phyloP scores from a whole-genome alignment of 2,329 filamentous ascomycete species.

The Diaporthe sp. region DNA sequence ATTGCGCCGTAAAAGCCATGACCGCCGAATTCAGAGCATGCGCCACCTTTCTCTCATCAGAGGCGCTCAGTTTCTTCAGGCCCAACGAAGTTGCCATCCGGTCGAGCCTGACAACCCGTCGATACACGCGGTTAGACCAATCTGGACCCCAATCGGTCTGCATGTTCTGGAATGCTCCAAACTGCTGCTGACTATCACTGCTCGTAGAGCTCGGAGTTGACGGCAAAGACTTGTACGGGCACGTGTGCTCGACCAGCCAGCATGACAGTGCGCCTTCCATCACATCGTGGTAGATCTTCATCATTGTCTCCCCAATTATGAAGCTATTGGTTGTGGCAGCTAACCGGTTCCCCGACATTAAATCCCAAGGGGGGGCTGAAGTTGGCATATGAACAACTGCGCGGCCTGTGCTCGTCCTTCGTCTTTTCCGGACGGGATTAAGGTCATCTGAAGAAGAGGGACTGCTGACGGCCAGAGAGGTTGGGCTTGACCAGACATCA shows the following conservation, averaged over 20 bases:
- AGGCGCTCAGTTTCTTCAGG: slow-evolving; percentile 55
- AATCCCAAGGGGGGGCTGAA: slow-evolving; percentile 19
- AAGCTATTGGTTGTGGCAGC: slow-evolving; percentile 48
- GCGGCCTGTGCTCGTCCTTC: slow-evolving; percentile 22
- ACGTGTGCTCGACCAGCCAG: slow-evolving; percentile 67
- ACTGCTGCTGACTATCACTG: slow-evolving; percentile 26
- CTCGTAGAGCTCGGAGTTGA: slow-evolving; percentile 7
- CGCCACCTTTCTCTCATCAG: slow-evolving; percentile 59
- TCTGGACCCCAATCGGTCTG: slow-evolving; percentile 53
- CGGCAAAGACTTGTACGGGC: slow-evolving; percentile 57
- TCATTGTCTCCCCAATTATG: slow-evolving; percentile 58
- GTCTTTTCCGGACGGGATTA: slow-evolving; percentile 27
- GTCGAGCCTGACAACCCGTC: slow-evolving; percentile 63
- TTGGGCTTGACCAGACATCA: slow-evolving; percentile 28
- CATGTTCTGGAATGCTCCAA: slow-evolving; percentile 31
- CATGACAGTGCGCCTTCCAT: slow-evolving; percentile 66
- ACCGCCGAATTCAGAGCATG: slow-evolving; percentile 63
- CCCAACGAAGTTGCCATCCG: slow-evolving; percentile 55
- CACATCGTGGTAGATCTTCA: slow-evolving; percentile 67
- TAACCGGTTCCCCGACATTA: slow-evolving; percentile 42
- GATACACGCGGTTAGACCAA: slow-evolving; percentile 65
- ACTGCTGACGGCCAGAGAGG: slow-evolving; percentile 2
- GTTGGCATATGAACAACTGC: not conserved
- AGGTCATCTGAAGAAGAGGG: slow-evolving; percentile 4
- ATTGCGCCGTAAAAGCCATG: slow-evolving; percentile 67